phyloP scores from a whole-genome alignment of 805 yeast genomes.

The Lipomyces yamanashiensis region DNA sequence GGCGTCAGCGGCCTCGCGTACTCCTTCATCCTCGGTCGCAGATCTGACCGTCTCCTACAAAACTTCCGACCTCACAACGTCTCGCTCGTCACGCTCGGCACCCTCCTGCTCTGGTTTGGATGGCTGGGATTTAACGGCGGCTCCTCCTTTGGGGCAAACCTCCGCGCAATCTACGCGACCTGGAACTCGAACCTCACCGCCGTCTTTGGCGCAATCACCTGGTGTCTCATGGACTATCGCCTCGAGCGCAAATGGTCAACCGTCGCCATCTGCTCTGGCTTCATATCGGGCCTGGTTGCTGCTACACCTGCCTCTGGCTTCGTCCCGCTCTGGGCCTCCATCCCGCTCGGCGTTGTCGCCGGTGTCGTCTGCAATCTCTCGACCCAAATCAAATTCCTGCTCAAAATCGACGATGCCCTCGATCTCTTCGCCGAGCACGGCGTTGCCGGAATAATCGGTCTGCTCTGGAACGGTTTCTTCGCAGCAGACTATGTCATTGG shows the following conservation, averaged over 20 bases:
- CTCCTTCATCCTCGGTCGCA: constrained; percentile 67
- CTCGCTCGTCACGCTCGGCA: constrained; percentile 86
- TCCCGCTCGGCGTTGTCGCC: constrained; percentile 77
- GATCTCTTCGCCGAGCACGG: constrained; percentile 99
- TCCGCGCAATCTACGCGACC: constrained; percentile 85
- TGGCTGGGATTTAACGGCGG: constrained; percentile 97
- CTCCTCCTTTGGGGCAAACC: constrained; percentile 77
- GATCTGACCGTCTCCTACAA: constrained; percentile 70
- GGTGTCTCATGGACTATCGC: constrained; percentile 90
- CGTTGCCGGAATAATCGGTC: constrained; percentile 89
- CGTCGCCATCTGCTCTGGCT: constrained; percentile 93
- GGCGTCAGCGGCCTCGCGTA: constrained; percentile 91
- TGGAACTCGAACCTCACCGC: constrained; percentile 92
- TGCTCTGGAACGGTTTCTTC: constrained; percentile 85
- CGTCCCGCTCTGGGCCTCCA: constrained; percentile 90
- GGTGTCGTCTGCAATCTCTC: constrained; percentile 88
- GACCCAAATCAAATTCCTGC: constrained; percentile 80
- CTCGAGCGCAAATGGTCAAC: constrained; percentile 90
- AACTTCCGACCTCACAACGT: constrained; percentile 87
- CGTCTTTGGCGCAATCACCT: constrained; percentile 85
- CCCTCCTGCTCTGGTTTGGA: constrained; percentile 86
- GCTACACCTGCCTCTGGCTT: constrained; percentile 95
- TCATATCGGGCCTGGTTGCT: constrained; percentile 93
- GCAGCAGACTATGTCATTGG: constrained; percentile 89
- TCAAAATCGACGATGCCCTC: constrained; percentile 86